Percentiles rank a stretch among this genome's conserved stretches.
phyloP scores from a whole-genome alignment of 345 rosid genomes.

The Aethionema arabicum region DNA sequence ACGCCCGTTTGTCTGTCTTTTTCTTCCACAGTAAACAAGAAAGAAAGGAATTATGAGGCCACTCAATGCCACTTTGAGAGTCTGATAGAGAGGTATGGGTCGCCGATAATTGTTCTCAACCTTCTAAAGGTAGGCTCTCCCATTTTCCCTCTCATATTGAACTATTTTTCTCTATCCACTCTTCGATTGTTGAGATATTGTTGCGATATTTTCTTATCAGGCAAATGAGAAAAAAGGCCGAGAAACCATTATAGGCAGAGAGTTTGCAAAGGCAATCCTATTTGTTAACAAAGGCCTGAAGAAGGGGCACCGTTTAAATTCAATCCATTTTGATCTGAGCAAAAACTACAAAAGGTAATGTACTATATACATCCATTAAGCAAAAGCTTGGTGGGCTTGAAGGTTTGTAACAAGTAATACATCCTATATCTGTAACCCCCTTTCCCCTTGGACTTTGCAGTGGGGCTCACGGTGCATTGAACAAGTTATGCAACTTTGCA shows the following conservation, averaged over 20 bases:
- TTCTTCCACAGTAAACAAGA: slow-evolving; percentile 57
- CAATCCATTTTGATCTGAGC: slow-evolving; percentile 78
- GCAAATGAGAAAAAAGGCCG: slow-evolving; percentile 69
- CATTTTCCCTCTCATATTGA: neutral
- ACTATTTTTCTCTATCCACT: slow-evolving; percentile 10
- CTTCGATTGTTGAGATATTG: slow-evolving; percentile 22
- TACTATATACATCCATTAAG: slow-evolving; percentile 7
- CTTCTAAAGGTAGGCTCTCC: slow-evolving; percentile 66
- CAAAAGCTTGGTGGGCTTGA: neutral
- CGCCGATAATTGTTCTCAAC: slow-evolving; percentile 69
- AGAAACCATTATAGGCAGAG: slow-evolving; percentile 68
- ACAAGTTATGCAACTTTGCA: slow-evolving; percentile 41
- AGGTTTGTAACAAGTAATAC: neutral
- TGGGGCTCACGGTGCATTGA: slow-evolving; percentile 60
- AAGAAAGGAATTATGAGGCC: slow-evolving; percentile 64
- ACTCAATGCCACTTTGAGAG: slow-evolving; percentile 79
- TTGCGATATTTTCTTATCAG: slow-evolving; percentile 42
- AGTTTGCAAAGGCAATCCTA: slow-evolving; percentile 68
- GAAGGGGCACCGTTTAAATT: slow-evolving; percentile 56
- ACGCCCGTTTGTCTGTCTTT: slow-evolving; percentile 27
- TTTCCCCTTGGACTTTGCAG: slow-evolving; percentile 28
- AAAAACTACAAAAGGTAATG: slow-evolving; percentile 62
- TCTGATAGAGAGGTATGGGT: slow-evolving; percentile 78
- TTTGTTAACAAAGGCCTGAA: slow-evolving; percentile 49
- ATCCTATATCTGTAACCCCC: neutral